Conservation (phyloP, 2,329 filamentous ascomycete genomes). For the Phaeosphaeriaceae sp. region DNA sequence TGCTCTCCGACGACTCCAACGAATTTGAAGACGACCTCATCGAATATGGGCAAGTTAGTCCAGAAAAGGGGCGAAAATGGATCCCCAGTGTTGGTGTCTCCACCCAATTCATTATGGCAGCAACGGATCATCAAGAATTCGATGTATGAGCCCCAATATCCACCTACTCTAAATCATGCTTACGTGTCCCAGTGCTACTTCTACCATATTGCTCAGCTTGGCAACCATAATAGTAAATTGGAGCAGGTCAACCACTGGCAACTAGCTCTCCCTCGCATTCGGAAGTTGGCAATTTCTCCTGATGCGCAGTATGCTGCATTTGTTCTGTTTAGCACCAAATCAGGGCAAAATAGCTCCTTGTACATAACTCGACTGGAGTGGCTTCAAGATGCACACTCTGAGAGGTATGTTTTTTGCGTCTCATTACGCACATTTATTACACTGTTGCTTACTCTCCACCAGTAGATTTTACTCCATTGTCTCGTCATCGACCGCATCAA, state of each 20-base stretch:
- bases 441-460: neutral
- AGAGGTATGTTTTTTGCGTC: neutral
- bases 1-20: neutral
- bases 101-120: slow-evolving; percentile 2
- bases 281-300: slow-evolving; percentile 2
- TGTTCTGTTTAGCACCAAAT: neutral
- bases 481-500: slow-evolving; percentile 2
- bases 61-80: neutral
- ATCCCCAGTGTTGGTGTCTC: neutral
- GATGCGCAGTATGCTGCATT: slow-evolving; percentile 3
- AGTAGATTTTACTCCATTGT: slow-evolving; percentile 1
- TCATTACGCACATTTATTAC: neutral
- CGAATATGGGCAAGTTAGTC: neutral
- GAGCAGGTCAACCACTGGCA: neutral
- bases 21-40: slow-evolving; percentile 2
- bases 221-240: slow-evolving; percentile 1
- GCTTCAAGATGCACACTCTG: neutral
- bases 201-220: slow-evolving; percentile 1
- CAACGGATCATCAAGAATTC: slow-evolving; percentile 4
- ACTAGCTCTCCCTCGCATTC: neutral
- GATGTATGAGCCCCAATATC: neutral
- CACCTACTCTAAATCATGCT: neutral
- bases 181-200: slow-evolving; percentile 2
- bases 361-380: neutral
- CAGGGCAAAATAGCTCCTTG: neutral